Conservation (phyloP, 2,329 filamentous ascomycete genomes). For the Cladobotryum mycophilum region DNA sequence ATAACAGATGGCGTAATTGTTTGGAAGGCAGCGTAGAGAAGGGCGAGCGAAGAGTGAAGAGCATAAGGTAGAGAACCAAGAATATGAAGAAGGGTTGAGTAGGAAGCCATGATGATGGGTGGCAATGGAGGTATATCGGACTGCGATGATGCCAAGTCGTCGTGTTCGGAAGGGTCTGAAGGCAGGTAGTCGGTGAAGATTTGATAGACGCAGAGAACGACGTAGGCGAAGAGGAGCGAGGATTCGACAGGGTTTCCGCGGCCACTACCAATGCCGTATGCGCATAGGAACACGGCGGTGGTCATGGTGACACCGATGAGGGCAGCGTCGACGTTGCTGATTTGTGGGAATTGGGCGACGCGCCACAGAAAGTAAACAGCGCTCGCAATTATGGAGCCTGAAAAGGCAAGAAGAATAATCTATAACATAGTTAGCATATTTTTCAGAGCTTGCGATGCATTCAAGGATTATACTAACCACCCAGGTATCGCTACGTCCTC, state of each 20-base stretch:
- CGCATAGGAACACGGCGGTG: constrained; percentile 84
- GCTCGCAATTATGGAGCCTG: constrained; percentile 86
- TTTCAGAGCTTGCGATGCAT: not conserved
- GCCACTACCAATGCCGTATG: constrained; percentile 89
- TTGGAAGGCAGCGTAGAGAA: constrained; percentile 86
- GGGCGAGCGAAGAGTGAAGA: constrained; percentile 75
- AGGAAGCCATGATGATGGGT: constrained; percentile 97
- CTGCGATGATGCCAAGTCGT: constrained; percentile 48
- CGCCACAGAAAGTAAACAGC: constrained; percentile 96
- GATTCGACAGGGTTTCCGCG: constrained; percentile 93
- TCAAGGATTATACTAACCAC: constrained; percentile 56
- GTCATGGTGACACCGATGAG: constrained; percentile 91
- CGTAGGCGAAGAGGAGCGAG: constrained; percentile 90
- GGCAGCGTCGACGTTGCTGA: constrained; percentile 85
- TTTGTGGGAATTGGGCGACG: constrained; percentile 86
- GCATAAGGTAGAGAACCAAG: constrained; percentile 77
- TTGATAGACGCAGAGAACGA: constrained; percentile 98
- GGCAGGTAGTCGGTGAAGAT: constrained; percentile 98
- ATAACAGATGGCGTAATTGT: constrained; percentile 94
- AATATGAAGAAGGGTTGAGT: constrained; percentile 81
- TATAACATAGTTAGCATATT: constrained; percentile 38
- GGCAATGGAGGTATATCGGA: constrained; percentile 95
- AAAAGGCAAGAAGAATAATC: constrained; percentile 83
- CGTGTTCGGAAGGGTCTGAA: constrained; percentile 56
- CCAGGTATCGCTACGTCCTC: constrained; percentile 91